phyloP scores from a whole-genome alignment of 1,284 basidiomycete species.

The Waitea zeae region DNA sequence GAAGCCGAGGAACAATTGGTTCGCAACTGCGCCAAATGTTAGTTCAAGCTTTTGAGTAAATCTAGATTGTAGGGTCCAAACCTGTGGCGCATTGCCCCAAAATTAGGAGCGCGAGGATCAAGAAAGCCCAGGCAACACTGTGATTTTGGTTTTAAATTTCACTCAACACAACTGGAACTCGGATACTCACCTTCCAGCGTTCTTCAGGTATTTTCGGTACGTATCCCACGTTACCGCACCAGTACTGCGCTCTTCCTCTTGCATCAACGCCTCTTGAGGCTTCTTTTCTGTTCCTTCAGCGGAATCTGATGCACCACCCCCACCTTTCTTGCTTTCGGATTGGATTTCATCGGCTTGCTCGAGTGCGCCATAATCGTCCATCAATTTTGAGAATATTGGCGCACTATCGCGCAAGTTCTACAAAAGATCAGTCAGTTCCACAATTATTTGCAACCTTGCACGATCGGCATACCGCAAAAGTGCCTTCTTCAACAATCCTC shows the following conservation, averaged over 20 bases:
- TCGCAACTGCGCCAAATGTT: slow-evolving; percentile 13
- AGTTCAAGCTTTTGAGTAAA: neutral
- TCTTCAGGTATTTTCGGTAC: too few species aligned
- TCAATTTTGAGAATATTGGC: neutral
- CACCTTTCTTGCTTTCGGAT: too few species aligned
- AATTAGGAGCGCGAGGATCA: slow-evolving; percentile 18
- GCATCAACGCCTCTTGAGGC: slow-evolving; percentile 14
- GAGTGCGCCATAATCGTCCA: neutral
- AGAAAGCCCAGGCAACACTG: too few species aligned
- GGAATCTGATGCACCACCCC: too few species aligned
- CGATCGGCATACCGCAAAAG: slow-evolving; percentile 22
- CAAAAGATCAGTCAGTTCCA: neutral
- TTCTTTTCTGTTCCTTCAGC: neutral
- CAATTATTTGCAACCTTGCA: too few species aligned
- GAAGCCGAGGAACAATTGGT: slow-evolving; percentile 22
- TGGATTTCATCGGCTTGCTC: too few species aligned
- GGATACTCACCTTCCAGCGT: too few species aligned
- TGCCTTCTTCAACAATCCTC: slow-evolving; percentile 44
- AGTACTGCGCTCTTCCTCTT: slow-evolving; percentile 18
- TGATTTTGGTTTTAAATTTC: too few species aligned
- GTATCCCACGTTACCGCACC: slow-evolving; percentile 17
- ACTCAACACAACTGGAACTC: too few species aligned
- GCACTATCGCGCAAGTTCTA: neutral
- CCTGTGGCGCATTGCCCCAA: slow-evolving; percentile 15
- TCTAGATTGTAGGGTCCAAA: slow-evolving; percentile 4